These are phyloP conservation scores for Fusarium sp. DNA, from an alignment of 2,329 filamentous ascomycete genomes.

Conservation along the genomic window DNA sequence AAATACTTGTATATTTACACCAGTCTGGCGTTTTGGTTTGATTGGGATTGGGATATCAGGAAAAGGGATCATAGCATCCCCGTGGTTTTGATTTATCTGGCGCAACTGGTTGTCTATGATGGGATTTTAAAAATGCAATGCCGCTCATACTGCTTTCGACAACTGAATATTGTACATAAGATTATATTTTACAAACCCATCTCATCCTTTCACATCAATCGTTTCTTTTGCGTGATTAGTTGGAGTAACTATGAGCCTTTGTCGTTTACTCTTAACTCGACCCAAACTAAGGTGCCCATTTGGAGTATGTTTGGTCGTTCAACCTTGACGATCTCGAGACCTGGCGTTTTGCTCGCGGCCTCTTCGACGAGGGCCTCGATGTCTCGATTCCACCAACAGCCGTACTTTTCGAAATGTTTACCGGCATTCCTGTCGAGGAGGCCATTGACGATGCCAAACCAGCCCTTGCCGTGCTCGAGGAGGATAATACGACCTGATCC, in stretches of 20 bases:
- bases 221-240: constrained; percentile 21
- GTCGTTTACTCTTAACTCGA: constrained; percentile 65
- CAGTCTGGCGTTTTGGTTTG: constrained; percentile 42
- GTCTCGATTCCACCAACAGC: constrained; percentile 78
- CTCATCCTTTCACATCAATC: constrained; percentile 27
- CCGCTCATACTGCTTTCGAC: constrained; percentile 46
- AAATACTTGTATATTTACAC: constrained; percentile 53
- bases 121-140: constrained; percentile 44
- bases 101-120: constrained; percentile 37
- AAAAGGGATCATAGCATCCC: constrained; percentile 35
- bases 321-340: constrained; percentile 69
- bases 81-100: constrained; percentile 37
- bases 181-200: constrained; percentile 42
- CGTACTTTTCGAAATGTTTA: constrained; percentile 70
- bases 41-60: constrained; percentile 43
- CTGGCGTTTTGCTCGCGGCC: constrained; percentile 62
- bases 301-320: constrained; percentile 66
- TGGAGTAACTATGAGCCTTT: constrained; percentile 27
- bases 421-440: constrained; percentile 68
- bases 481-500: constrained; percentile 71
- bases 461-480: constrained; percentile 72
- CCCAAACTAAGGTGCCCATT: constrained; percentile 69
- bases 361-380: constrained; percentile 67
- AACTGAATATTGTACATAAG: constrained; percentile 47
- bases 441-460: constrained; percentile 67